These are phyloP conservation scores for Cordyceps farinosa DNA, from an alignment of 2,329 filamentous ascomycete genomes.

Conservation along the genomic window DNA sequence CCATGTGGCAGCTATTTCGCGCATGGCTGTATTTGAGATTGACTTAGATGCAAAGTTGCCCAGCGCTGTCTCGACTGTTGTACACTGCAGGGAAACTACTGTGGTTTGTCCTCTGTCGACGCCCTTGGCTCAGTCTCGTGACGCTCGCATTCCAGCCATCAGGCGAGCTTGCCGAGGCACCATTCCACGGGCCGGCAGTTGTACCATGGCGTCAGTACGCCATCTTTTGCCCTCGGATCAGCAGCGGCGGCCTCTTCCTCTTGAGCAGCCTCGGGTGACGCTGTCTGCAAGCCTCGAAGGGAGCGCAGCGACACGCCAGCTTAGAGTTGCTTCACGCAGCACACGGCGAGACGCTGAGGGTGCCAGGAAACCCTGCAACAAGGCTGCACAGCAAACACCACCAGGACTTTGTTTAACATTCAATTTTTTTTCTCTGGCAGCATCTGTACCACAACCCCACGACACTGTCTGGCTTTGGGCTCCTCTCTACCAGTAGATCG, in stretches of 20 bases:
- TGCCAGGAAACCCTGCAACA: too few relatives aligned
- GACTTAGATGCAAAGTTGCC: constrained; percentile 10
- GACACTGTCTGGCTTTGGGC: neutral
- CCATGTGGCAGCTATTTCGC: constrained; percentile 1
- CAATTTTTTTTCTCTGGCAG: too few relatives aligned
- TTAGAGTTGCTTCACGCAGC: too few relatives aligned
- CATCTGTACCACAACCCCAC: neutral
- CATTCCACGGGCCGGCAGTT: constrained; percentile 3
- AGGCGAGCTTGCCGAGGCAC: neutral
- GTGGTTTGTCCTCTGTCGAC: neutral
- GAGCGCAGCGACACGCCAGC: neutral
- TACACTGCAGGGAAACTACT: neutral
- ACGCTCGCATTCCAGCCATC: constrained; percentile 1
- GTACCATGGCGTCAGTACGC: neutral
- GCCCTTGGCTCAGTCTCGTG: neutral
- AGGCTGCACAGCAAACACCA: too few relatives aligned
- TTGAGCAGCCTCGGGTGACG: neutral
- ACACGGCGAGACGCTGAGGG: too few relatives aligned
- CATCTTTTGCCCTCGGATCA: neutral
- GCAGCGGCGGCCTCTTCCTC: neutral
- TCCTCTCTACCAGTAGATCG: neutral
- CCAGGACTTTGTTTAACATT: too few relatives aligned
- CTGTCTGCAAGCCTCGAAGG: neutral
- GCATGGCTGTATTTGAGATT: constrained; percentile 8
- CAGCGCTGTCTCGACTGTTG: neutral